phyloP scores from a whole-genome alignment of 1,284 basidiomycete genomes.

The Boletus sp. region DNA sequence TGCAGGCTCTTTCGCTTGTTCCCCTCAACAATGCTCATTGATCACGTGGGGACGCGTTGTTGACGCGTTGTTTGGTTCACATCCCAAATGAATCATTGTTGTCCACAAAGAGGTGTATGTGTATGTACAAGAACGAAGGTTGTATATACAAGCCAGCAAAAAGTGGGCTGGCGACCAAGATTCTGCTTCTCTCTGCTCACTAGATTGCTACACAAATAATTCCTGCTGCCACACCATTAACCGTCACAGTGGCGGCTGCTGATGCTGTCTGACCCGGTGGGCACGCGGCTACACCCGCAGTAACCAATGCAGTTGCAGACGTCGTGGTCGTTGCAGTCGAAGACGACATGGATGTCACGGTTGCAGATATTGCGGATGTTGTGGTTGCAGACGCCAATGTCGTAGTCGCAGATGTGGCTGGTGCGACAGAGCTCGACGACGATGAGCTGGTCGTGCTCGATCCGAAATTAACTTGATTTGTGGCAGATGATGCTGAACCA shows the following conservation, averaged over 20 bases:
- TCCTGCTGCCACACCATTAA: background rate
- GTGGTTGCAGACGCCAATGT: background rate
- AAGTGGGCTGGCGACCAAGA: background rate
- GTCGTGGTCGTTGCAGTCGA: background rate
- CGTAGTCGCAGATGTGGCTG: background rate
- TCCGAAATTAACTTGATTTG: background rate
- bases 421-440: background rate
- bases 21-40: background rate
- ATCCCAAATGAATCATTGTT: background rate
- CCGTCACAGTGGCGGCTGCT: background rate
- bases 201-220: slow-evolving; percentile 19
- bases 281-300: slow-evolving; percentile 3
- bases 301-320: background rate
- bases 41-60: slow-evolving; percentile 21
- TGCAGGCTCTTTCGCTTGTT: background rate
- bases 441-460: slow-evolving; percentile 1
- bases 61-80: slow-evolving; percentile 21
- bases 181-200: background rate
- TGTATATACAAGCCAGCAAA: slow-evolving; percentile 15
- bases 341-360: background rate
- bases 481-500: background rate
- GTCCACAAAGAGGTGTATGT: slow-evolving; percentile 1
- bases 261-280: slow-evolving; percentile 16
- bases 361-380: background rate
- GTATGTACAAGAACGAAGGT: slow-evolving; percentile 14